Percentiles rank a stretch among this genome's conserved stretches.
Evolutionary conservation across 306 rosid species (phyloP).

Genomic region (Cucumis melo): DNA sequence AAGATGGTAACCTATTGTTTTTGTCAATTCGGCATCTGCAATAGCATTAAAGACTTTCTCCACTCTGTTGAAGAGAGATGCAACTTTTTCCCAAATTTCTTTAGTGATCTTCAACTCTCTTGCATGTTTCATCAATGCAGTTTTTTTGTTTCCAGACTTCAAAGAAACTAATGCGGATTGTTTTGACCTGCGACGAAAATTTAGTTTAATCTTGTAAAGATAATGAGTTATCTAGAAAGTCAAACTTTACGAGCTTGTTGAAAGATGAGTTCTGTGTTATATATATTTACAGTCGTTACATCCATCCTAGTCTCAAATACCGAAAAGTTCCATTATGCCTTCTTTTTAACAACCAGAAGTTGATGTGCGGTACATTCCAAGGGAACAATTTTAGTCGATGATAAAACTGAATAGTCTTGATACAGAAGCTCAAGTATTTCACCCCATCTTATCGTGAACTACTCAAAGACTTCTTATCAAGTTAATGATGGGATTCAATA

Average conservation of each 20-base stretch:
- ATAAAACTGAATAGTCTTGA: background rate
- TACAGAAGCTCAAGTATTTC: background rate
- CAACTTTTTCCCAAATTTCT: slow-evolving; percentile 63
- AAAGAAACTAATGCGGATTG: slow-evolving; percentile 60
- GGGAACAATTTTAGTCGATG: no score
- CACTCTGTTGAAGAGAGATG: slow-evolving; percentile 63
- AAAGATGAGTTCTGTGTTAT: background rate
- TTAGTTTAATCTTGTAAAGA: background rate
- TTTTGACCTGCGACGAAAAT: slow-evolving; percentile 37
- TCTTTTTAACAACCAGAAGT: no score
- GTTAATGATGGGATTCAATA: background rate
- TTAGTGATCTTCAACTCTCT: slow-evolving; percentile 57
- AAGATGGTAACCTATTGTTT: slow-evolving; percentile 31
- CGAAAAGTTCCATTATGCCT: background rate
- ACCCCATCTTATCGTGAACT: background rate
- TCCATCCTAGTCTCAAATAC: background rate
- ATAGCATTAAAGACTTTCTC: slow-evolving; percentile 61
- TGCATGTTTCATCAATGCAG: slow-evolving; percentile 64
- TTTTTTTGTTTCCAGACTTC: slow-evolving; percentile 57
- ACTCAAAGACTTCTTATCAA: background rate
- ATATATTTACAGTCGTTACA: background rate
- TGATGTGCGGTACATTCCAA: no score
- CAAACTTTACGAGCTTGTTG: background rate
- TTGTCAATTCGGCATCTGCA: slow-evolving; percentile 66
- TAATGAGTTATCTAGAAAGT: background rate